A percentile compares a stretch with the other conserved stretches of the same genome.
Conservation (phyloP, 495 filamentous ascomycete genomes). For the Gamarada debralockiae region DNA sequence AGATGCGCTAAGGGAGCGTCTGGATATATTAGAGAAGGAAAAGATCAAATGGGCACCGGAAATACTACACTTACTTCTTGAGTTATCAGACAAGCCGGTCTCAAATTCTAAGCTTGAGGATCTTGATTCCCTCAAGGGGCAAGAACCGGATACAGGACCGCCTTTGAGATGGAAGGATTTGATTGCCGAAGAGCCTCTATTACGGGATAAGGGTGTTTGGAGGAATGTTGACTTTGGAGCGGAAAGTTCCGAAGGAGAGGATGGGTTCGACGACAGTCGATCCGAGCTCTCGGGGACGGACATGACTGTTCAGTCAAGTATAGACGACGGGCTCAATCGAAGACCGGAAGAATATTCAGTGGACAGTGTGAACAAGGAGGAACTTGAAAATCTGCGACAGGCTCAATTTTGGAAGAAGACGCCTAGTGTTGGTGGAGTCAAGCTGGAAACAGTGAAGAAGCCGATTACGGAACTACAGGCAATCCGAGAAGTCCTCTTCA, state of each 20-base stretch:
- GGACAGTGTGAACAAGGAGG: constrained; percentile 33
- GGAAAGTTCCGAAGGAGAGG: constrained; percentile 60
- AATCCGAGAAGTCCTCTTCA: constrained; percentile 75
- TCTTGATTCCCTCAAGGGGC: constrained; percentile 48
- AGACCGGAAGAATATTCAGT: constrained; percentile 33
- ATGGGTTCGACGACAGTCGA: constrained; percentile 31
- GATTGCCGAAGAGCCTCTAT: constrained; percentile 65
- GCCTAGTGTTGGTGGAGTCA: constrained; percentile 17
- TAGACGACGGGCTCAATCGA: constrained; percentile 35
- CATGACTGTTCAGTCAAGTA: constrained; percentile 22
- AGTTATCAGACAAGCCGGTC: constrained; percentile 78
- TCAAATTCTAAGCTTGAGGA: constrained; percentile 60
- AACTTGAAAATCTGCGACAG: constrained; percentile 46
- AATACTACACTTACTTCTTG: constrained; percentile 70
- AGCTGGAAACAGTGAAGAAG: constrained; percentile 31
- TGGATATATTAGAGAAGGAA: constrained; percentile 52
- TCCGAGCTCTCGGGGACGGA: constrained; percentile 17
- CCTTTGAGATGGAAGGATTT: constrained; percentile 72
- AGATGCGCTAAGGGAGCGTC: constrained; percentile 63
- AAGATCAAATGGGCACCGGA: constrained; percentile 68
- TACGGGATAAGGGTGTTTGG: constrained; percentile 72
- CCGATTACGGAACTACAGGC: constrained; percentile 67
- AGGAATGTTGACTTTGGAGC: constrained; percentile 67
- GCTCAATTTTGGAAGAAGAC: constrained; percentile 61
- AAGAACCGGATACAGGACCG: constrained; percentile 35